A percentile compares a stretch with the other conserved stretches of the same genome.
These are phyloP conservation scores for Globisporangium iwayamae DNA, from an alignment of 352 stramenopile genomes.

Conservation along the genomic window DNA sequence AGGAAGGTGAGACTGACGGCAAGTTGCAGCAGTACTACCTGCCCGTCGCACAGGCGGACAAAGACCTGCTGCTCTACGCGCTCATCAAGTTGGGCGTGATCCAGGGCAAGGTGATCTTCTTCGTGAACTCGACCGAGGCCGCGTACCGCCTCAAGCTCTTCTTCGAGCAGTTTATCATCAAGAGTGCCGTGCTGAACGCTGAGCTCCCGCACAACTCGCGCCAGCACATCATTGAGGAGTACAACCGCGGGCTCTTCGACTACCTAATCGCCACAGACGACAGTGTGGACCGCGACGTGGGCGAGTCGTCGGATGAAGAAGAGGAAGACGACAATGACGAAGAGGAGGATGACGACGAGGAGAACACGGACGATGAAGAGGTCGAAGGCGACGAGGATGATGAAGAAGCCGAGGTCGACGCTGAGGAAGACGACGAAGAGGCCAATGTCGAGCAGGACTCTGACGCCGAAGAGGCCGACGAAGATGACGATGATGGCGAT, in stretches of 20 bases:
- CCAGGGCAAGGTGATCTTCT: constrained; percentile 98
- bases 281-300: constrained; percentile 88
- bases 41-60: constrained; percentile 85
- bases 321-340: constrained; percentile 68
- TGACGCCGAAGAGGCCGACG: constrained; percentile 35
- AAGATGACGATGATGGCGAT: constrained; percentile 27
- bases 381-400: constrained; percentile 40
- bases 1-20: constrained; percentile 88
- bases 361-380: constrained; percentile 37
- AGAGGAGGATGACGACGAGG: constrained; percentile 34
- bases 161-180: constrained; percentile 99
- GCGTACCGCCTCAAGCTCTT: constrained; percentile 98
- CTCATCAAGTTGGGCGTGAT: constrained; percentile 98
- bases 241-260: constrained; percentile 97
- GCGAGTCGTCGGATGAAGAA: constrained; percentile 55
- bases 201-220: constrained; percentile 97
- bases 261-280: constrained; percentile 99
- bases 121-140: constrained; percentile 95
- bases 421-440: constrained; percentile 54
- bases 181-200: constrained; percentile 97
- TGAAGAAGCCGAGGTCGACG: constrained; percentile 34
- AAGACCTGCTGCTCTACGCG: constrained; percentile 97
- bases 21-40: constrained; percentile 97
- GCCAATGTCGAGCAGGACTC: constrained; percentile 55
- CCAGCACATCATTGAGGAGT: constrained; percentile 96